Base-by-base conservation (phyloP, 2,329 filamentous ascomycete species). In the Claviceps paspali region DNA sequence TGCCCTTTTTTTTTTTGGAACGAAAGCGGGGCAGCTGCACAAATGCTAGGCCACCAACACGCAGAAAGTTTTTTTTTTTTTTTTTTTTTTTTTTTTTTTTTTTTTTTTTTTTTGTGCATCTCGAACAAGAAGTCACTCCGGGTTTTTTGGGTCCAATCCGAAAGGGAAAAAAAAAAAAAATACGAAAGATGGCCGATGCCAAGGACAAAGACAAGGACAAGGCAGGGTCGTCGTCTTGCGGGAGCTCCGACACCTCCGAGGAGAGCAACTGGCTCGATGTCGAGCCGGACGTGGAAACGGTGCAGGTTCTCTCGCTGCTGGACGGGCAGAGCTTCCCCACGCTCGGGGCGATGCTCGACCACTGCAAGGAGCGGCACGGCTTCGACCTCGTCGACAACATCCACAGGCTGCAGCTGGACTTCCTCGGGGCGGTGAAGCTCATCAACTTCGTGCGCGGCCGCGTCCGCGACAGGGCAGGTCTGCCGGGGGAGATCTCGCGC, bases 401-500 rank as follows among this genome's bases (percentile, higher is more conserved):
- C 40, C 70, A 73, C 40, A 61, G 58, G 17, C 55, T 74, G 52
- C 67, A 62, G 17, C 64, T 86, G 31, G 81, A 87, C 50, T 85
- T 86, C 47, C 68, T 84, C 41, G 80, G 75, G 21, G 73, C 68
- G 41, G 73, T 87, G 48, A 85, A 78, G 56, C 63, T 87, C 24
- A 74, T 86, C 53, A 87, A 87, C 53, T 85, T 75, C 48, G 64
- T 76, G 38, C 68, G 71, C 41, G 56, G 60, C 41, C 56, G 53
- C 17, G 63, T 64, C 17, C 61, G 62, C 37, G 60, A 67, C 27
- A 60, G 62, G 29, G 47, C 55, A 24, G 29, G 60, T 6, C 52
- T 74, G 3, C 73, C 74, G 1, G 65, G 70, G 40, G 59, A 79
- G 30, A 76, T 83, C 40, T 66, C 73, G 3, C 63, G 63, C 26